These are phyloP conservation scores for Nemania sp. DNA, from an alignment of 2,329 filamentous ascomycete species.

Conservation along the genomic window DNA sequence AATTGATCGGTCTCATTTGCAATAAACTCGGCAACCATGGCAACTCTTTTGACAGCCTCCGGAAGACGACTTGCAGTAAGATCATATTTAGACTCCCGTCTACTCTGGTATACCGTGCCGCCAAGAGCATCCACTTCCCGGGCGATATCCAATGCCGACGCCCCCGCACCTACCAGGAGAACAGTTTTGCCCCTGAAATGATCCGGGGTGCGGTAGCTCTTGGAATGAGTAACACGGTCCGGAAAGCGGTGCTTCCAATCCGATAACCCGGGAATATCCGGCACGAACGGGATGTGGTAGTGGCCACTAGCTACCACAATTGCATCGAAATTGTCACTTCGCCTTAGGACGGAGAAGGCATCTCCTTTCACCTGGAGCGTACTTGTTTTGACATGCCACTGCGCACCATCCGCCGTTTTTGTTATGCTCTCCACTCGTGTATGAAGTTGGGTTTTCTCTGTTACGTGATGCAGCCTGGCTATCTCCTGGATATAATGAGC, in stretches of 20 bases:
- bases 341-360: constrained; percentile 36
- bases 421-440: constrained; percentile 59
- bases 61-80: constrained; percentile 58
- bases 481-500: constrained; percentile 65
- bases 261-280: constrained; percentile 60
- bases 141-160: constrained; percentile 49
- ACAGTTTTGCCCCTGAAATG: constrained; percentile 56
- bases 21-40: constrained; percentile 52
- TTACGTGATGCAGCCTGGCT: constrained; percentile 52
- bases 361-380: constrained; percentile 42
- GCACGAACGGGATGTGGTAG: constrained; percentile 65
- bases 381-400: constrained; percentile 57
- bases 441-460: constrained; percentile 55
- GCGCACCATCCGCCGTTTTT: constrained; percentile 46
- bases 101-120: constrained; percentile 52
- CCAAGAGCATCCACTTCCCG: constrained; percentile 44
- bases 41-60: constrained; percentile 53
- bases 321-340: constrained; percentile 58
- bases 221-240: constrained; percentile 65
- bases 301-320: constrained; percentile 69
- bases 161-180: constrained; percentile 57
- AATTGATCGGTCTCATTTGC: constrained; percentile 39
- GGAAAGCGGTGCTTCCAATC: constrained; percentile 60
- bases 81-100: constrained; percentile 64
- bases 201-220: constrained; percentile 68